phyloP scores from a whole-genome alignment of 139 green algal genomes.

The Pleodorina starrii region DNA sequence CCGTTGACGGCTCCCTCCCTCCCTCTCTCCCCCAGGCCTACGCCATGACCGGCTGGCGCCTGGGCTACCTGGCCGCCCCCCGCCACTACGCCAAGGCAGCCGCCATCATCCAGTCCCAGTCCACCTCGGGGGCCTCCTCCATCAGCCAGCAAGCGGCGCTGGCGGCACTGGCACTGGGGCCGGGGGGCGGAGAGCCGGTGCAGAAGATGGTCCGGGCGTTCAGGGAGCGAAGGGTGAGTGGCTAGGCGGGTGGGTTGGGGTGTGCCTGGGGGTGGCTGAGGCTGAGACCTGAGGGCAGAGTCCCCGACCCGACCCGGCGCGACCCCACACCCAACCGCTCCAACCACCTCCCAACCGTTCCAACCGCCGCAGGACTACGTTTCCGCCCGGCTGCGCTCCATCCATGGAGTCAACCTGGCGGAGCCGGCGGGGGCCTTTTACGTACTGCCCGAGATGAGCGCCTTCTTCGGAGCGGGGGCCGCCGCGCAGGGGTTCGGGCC shows the following conservation, averaged over 20 bases:
- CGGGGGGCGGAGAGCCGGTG: slow-evolving; percentile 74
- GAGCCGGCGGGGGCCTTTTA: slow-evolving; percentile 95
- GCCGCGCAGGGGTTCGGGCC: slow-evolving; percentile 78
- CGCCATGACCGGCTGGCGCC: slow-evolving; percentile 92
- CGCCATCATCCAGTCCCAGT: slow-evolving; percentile 92
- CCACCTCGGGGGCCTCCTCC: slow-evolving; percentile 84
- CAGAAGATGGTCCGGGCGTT: slow-evolving; percentile 91
- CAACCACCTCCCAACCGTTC: too few species aligned
- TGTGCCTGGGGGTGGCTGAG: not conserved
- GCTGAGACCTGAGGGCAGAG: too few species aligned
- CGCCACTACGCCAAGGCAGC: slow-evolving; percentile 84
- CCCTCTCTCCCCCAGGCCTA: slow-evolving; percentile 68
- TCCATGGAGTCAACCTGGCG: slow-evolving; percentile 82
- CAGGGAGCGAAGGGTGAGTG: slow-evolving; percentile 70
- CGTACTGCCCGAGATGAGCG: slow-evolving; percentile 89
- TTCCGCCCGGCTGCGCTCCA: slow-evolving; percentile 73
- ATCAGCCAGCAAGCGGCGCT: slow-evolving; percentile 88
- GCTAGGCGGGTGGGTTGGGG: too few species aligned
- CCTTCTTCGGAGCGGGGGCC: slow-evolving; percentile 81
- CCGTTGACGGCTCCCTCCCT: not conserved
- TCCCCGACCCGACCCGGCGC: too few species aligned
- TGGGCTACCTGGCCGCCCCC: slow-evolving; percentile 97
- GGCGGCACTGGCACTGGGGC: slow-evolving; percentile 89
- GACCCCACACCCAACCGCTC: too few species aligned
- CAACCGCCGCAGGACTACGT: slow-evolving; percentile 79